Percentiles rank a stretch among this genome's conserved stretches.
Evolutionary conservation across 164 flowering plant genomes (phyloP).

Genomic region (Echeveria elegans): DNA sequence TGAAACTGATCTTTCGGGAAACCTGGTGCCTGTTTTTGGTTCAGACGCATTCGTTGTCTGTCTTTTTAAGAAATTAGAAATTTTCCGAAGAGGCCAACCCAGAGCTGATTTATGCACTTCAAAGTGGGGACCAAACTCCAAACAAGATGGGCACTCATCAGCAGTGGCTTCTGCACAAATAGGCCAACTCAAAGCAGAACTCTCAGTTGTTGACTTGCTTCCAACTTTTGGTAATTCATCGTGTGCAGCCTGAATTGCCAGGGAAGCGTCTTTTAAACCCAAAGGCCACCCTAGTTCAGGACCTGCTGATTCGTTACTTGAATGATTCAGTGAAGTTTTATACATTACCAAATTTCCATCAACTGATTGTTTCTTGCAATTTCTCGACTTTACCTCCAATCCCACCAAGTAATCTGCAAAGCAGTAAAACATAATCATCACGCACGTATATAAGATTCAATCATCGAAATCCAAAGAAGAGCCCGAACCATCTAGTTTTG

Average conservation of each 20-base stretch:
- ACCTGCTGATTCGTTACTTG: not conserved
- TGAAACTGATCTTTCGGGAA: conserved; percentile 33
- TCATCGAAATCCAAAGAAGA: too few relatives aligned
- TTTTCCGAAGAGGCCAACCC: conserved; percentile 72
- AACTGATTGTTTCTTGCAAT: not conserved
- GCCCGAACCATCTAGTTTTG: not conserved
- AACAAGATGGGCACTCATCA: not conserved
- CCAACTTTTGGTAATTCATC: not conserved
- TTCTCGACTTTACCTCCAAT: not conserved
- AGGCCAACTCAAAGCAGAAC: not conserved
- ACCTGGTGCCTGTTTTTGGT: conserved; percentile 47
- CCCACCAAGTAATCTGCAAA: not conserved
- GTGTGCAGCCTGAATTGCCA: not conserved
- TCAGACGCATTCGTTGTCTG: conserved; percentile 36
- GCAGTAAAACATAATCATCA: too few relatives aligned
- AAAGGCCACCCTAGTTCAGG: conserved; percentile 1
- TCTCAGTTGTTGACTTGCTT: not conserved
- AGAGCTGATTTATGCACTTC: conserved; percentile 19
- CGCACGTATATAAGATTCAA: too few relatives aligned
- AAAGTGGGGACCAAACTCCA: not conserved
- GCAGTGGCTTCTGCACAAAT: not conserved
- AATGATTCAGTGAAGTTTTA: not conserved
- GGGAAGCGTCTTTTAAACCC: not conserved
- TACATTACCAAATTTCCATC: not conserved
- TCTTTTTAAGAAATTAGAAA: conserved; percentile 15